Base-by-base conservation (phyloP, 306 rosid genomes). In the Hippophae tibetana region DNA sequence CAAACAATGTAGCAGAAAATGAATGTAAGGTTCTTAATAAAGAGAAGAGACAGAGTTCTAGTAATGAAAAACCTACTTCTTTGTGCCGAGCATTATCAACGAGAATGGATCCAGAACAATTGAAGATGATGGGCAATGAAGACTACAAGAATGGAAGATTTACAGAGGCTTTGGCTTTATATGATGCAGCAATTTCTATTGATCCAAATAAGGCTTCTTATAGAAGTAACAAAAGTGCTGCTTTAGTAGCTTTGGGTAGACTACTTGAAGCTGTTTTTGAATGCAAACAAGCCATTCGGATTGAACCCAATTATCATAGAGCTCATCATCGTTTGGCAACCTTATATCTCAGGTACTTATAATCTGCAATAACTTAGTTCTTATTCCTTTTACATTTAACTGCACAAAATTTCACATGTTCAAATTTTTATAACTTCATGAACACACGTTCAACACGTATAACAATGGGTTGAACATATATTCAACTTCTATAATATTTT, bases 51-150 rank as follows among this genome's bases (percentile, higher is more conserved):
- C 61, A 48, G 38, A 74, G 50, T 13, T 49, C 52, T 8, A 18
- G 60, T n/a, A 54, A 18, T 18, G 70, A 72, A 45, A 66, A 69
- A 42, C n/a, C 80, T 2, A 56, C 58, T 54, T 79, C 94, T 9
- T 59, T 84, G 52, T 90, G 97, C 49, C 72, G 94, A 40, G 94
- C 90, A 0, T 9, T 90, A 54, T 90, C 97, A 3, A 90, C 95
- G 4, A 74, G 95, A 69, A 84, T 82, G 90, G 97, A 90, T 67
- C 97, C 97, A 0, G 95, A 90, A 47, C 75, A 82, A 42, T 69
- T 90, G 74, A 90, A 86, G 76, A 84, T 82, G 9, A 75, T 90
- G 95, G 95, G 97, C 18, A 90, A 90, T 64, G 95, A 87, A 65
- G 97, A 90, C 74, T 90, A 86, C 69, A 90, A 84, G 74, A 86